phyloP scores from a whole-genome alignment of 768 basidiomycete species.

The Podaxis mareebaensis region DNA sequence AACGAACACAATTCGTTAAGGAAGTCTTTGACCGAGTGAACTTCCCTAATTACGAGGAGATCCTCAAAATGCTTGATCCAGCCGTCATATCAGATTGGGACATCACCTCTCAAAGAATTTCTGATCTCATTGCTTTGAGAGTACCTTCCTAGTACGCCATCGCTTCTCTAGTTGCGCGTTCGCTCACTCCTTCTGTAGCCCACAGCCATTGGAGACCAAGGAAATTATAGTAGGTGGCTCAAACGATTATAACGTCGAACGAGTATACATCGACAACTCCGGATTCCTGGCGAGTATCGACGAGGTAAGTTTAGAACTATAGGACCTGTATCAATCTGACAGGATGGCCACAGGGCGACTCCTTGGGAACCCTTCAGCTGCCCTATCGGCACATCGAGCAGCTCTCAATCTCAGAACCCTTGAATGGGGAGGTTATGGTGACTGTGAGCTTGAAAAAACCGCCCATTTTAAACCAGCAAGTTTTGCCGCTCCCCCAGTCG shows the following conservation, averaged over 20 bases:
- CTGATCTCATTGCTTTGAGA: conserved; percentile 44
- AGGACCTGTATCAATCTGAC: conserved; percentile 6
- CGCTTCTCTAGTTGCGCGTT: background rate
- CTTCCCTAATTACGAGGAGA: conserved; percentile 35
- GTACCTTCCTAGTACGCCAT: conserved; percentile 49
- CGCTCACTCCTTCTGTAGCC: conserved; percentile 35
- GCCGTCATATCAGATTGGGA: conserved; percentile 53
- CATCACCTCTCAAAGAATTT: conserved; percentile 45
- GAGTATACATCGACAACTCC: conserved; percentile 52
- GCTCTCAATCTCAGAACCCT: conserved; percentile 24
- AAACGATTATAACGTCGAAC: conserved; percentile 37
- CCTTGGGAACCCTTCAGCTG: conserved; percentile 52
- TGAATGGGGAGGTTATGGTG: conserved; percentile 28
- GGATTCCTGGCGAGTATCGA: conserved; percentile 54
- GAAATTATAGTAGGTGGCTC: conserved; percentile 37
- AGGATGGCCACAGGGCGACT: conserved; percentile 38
- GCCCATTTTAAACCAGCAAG: conserved; percentile 36
- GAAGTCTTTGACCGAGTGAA: conserved; percentile 47
- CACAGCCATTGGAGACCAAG: conserved; percentile 55
- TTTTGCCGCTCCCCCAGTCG: conserved; percentile 14
- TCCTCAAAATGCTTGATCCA: conserved; percentile 42
- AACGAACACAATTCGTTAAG: conserved; percentile 48
- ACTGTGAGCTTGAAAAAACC: conserved; percentile 32
- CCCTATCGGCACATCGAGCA: conserved; percentile 35
- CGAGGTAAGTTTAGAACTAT: conserved; percentile 26